A percentile compares a stretch with the other conserved stretches of the same genome.
Conservation (phyloP, 1,139 yeast species). For the Kodamaea sp. region DNA sequence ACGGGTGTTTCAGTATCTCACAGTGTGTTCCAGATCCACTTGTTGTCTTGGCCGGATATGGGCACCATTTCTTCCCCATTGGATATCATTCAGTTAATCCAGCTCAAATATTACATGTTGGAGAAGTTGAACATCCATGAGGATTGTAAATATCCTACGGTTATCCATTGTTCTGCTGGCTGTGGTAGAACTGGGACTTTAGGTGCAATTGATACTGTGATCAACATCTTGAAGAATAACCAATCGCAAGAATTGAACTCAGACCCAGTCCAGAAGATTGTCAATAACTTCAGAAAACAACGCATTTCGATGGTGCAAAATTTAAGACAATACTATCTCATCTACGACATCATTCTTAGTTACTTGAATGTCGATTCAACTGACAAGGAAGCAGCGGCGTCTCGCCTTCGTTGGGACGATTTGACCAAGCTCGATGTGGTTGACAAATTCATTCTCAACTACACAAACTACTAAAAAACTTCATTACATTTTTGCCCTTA, state of each 20-base stretch:
- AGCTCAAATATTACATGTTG: constrained; percentile 38
- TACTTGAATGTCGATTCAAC: constrained; percentile 16
- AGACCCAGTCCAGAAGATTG: constrained; percentile 52
- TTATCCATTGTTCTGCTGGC: constrained; percentile 89
- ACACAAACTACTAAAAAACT: background rate
- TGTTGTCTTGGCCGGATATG: constrained; percentile 57
- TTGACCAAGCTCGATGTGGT: constrained; percentile 27
- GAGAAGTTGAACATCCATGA: constrained; percentile 8
- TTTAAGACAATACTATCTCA: constrained; percentile 68
- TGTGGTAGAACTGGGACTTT: constrained; percentile 92
- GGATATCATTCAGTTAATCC: constrained; percentile 44
- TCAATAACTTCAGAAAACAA: constrained; percentile 66
- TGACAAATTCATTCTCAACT: constrained; percentile 20
- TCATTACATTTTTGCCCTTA: background rate
- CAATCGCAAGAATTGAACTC: constrained; percentile 15
- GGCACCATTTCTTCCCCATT: constrained; percentile 39
- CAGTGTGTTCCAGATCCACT: constrained; percentile 48
- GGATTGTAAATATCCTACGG: constrained; percentile 38
- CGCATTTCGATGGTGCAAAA: constrained; percentile 85
- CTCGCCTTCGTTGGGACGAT: constrained; percentile 17
- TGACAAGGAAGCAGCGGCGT: background rate
- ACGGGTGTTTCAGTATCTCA: constrained; percentile 16
- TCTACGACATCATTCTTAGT: constrained; percentile 55
- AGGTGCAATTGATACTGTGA: constrained; percentile 68
- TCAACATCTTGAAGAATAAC: constrained; percentile 41